Evolutionary conservation across 2,329 filamentous ascomycete species (phyloP), one percentile per base, ranked within the genome.

Genomic region (Cladophialophora bantiana): DNA sequence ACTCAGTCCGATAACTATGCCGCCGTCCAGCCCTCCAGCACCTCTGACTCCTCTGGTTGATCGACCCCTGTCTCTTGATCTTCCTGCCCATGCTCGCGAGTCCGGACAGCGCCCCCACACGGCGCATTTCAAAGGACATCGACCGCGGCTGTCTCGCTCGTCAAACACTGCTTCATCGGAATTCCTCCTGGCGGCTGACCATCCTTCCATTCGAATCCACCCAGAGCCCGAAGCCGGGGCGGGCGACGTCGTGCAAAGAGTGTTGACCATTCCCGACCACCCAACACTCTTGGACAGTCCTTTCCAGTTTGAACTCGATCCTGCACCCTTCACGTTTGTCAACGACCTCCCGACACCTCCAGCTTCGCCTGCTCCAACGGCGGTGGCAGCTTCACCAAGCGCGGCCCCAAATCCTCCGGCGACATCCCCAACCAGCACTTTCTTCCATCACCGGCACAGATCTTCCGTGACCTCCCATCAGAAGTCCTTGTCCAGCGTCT

Each of bases 111-210:
- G 36, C 26, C 26, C 56, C 15, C 38, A 59, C 20, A n/a, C 38
- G n/a, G 36, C 55, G n/a, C 35, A 53, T n/a, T 55, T 59, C 34
- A 66, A 32, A 20, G 40, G 15, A 40, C 67, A 70, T 58, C 45
- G 66, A 58, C 71, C 70, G 18, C 66, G 57, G 31, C 59, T 70
- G 48, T 70, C 70, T 5, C 32, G 61, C 18, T 67, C 66, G 7
- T 69, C 65, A 6, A 71, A 70, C 59, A 70, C 64, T 15, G 60
- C 64, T 18, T 70, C 69, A 1, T 69, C 71, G 7, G 68, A 68
- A 42, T 57, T 66, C 10, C 55, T 69, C 5, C 57, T 61, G 26
- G 12, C 45, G 4, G 13, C 38, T n/a, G 65, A 69, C 13, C 57
- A 68, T 32, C 60, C 66, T 10, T 26, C 38, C 20, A 45, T 68